Base-by-base conservation (phyloP, 2,329 filamentous ascomycete species). In the Neonectria hederae region DNA sequence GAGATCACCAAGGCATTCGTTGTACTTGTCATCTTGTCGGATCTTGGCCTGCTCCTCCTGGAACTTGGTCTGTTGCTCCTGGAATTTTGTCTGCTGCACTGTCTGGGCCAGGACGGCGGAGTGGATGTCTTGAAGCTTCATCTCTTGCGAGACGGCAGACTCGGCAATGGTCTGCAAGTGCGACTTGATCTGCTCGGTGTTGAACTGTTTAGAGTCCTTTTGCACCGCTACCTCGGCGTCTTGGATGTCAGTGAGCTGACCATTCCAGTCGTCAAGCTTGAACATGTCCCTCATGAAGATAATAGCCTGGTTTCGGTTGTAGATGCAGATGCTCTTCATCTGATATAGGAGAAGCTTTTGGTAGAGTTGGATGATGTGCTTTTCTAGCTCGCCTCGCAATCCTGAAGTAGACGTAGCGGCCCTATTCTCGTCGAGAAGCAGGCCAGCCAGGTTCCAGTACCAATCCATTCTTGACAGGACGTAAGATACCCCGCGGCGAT, bases 281-380 rank as follows among this genome's bases (percentile, higher is more conserved):
- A 76, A 13, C 6, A 79, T 57, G 43, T 74, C 73, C 21, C 75
- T 69, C 8, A 78, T 55, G 48, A 80, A 71, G 11, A 71, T 73
- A 10, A 70, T 13, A 9, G 62, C 62, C 46, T 70, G 72, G 45
- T 76, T 71, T 6, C 75, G 74, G 60, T 78, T 76, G 66, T 78
- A 81, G 2, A 72, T 75, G 54, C 72, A 78, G 42, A 80, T 69
- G 54, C 79, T 83, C 63, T 78, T 80, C 69, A 83, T 82, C 68
- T 79, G 75, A 68, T 80, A 83, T 1, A 69, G 48, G 13, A 83
- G 75, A 19, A 83, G 75, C 52, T 70, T 73, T 59, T 77, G 71
- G 66, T 81, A 83, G 21, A 83, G 76, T 13, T 71, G 45, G 19
- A 77, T 52, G 17, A 82, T 69, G 4, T 55, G 54, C 6, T 69